These are phyloP conservation scores for Rhodofomes roseus DNA, from an alignment of 1,284 basidiomycete genomes.

Conservation along the genomic window DNA sequence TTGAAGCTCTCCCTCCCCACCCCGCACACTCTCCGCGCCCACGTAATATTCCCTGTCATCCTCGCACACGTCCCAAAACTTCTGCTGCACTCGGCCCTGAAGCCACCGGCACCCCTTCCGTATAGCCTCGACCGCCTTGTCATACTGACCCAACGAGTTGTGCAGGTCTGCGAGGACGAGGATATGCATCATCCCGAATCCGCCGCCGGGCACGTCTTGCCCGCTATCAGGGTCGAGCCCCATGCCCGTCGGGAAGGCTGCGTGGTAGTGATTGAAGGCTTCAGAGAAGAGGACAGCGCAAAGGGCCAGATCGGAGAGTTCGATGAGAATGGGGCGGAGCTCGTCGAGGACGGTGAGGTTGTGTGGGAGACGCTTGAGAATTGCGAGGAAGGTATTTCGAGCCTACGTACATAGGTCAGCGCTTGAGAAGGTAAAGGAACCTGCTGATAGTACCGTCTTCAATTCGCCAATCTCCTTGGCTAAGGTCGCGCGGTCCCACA, in stretches of 20 bases:
- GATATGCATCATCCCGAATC: constrained; percentile 61
- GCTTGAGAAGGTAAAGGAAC: background rate
- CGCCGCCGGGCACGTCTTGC: constrained; percentile 37
- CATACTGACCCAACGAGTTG: constrained; percentile 67
- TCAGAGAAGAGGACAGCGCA: constrained; percentile 66
- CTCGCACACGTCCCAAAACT: constrained; percentile 77
- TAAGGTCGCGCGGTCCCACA: constrained; percentile 88
- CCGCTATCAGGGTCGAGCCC: constrained; percentile 24
- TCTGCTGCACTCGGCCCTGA: constrained; percentile 73
- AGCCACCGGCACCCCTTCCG: constrained; percentile 84
- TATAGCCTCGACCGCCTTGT: constrained; percentile 68
- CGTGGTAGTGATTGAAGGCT: constrained; percentile 50
- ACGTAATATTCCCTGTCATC: constrained; percentile 88
- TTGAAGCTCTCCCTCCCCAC: constrained; percentile 35
- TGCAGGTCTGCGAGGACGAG: constrained; percentile 84
- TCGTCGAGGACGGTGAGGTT: constrained; percentile 81
- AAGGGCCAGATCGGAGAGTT: constrained; percentile 58
- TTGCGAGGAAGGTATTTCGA: constrained; percentile 69
- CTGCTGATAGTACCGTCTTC: constrained; percentile 55
- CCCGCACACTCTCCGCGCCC: constrained; percentile 28
- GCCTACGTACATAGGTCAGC: constrained; percentile 44
- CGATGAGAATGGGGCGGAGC: constrained; percentile 75
- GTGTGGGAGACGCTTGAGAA: constrained; percentile 77
- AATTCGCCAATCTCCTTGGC: constrained; percentile 76
- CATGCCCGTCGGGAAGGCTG: constrained; percentile 32